Percentiles rank a stretch among this genome's conserved stretches.
Conservation (phyloP, 1,139 yeast genomes). For the Protomyces lactucae-debilis region DNA sequence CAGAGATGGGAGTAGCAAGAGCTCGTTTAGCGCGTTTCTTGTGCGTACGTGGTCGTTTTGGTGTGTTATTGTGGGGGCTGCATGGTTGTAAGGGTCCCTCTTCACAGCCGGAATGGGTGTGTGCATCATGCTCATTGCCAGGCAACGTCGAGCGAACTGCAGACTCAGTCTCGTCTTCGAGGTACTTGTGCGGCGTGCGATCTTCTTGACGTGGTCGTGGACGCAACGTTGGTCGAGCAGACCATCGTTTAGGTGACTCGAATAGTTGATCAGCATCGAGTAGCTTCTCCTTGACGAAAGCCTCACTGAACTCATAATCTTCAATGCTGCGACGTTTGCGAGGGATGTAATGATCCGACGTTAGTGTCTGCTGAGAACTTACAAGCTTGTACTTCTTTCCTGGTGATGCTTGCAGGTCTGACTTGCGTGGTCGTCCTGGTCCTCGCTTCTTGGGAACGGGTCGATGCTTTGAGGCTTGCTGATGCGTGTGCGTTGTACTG, state of each 20-base stretch:
- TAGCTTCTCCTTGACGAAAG: not conserved
- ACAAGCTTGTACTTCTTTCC: no score
- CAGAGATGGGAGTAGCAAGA: not conserved
- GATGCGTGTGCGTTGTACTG: no score
- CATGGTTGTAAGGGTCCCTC: not conserved
- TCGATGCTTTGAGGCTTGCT: no score
- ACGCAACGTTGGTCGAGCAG: not conserved
- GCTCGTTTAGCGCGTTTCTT: not conserved
- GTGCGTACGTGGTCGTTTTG: not conserved
- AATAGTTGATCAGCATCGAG: not conserved
- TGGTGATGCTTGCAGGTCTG: no score
- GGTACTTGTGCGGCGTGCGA: not conserved
- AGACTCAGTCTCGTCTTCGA: not conserved
- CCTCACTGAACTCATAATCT: conserved; percentile 16
- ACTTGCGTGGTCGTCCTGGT: conserved; percentile 1
- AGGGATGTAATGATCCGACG: not conserved
- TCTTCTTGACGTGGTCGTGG: not conserved
- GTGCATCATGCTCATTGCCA: not conserved
- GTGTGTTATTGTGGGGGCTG: not conserved
- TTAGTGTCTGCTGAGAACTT: not conserved
- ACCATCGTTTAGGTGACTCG: not conserved
- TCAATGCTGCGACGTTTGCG: conserved; percentile 4
- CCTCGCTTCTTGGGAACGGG: not conserved
- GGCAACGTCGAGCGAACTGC: not conserved
- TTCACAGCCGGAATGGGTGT: not conserved